Evolutionary conservation across 148 eudicot species (phyloP).

Genomic region (Drosera capensis): DNA sequence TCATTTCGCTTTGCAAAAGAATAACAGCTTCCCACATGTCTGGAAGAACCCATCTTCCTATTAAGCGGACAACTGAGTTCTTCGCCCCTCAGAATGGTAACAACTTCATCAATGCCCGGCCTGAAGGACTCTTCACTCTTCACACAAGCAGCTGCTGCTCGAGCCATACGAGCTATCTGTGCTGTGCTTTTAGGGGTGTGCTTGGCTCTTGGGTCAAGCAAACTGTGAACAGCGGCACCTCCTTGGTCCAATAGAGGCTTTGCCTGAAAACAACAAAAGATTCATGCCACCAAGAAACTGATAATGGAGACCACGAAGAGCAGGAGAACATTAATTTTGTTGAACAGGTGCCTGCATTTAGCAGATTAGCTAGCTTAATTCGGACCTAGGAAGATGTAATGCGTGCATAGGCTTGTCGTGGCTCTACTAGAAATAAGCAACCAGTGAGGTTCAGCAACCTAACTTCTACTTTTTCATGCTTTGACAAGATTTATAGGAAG

Average conservation of each 20-base stretch:
- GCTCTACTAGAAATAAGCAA: no score
- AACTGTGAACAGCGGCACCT: conserved; percentile 15
- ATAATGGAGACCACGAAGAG: background rate
- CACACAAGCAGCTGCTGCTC: conserved; percentile 72
- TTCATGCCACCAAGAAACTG: background rate
- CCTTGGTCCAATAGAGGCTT: conserved; percentile 78
- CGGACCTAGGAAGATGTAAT: no score
- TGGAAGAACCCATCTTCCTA: conserved; percentile 25
- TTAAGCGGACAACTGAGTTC: conserved; percentile 15
- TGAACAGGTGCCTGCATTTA: no score
- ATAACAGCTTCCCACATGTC: conserved; percentile 17
- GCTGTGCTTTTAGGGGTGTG: conserved; percentile 31
- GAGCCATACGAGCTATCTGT: conserved; percentile 46
- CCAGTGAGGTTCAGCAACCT: no score
- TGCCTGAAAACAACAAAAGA: conserved; percentile 37
- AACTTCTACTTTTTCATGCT: no score
- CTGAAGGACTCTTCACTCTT: conserved; percentile 56
- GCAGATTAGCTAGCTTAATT: no score
- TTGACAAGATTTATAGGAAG: no score
- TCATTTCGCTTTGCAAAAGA: conserved; percentile 30
- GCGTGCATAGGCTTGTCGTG: no score
- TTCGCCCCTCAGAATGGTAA: conserved; percentile 47
- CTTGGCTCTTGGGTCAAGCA: conserved; percentile 57
- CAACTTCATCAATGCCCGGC: conserved; percentile 50
- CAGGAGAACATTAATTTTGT: background rate